Evolutionary conservation across 768 basidiomycete genomes (phyloP), one percentile per base, ranked within the genome.

Genomic region (Mrakia gelida): DNA sequence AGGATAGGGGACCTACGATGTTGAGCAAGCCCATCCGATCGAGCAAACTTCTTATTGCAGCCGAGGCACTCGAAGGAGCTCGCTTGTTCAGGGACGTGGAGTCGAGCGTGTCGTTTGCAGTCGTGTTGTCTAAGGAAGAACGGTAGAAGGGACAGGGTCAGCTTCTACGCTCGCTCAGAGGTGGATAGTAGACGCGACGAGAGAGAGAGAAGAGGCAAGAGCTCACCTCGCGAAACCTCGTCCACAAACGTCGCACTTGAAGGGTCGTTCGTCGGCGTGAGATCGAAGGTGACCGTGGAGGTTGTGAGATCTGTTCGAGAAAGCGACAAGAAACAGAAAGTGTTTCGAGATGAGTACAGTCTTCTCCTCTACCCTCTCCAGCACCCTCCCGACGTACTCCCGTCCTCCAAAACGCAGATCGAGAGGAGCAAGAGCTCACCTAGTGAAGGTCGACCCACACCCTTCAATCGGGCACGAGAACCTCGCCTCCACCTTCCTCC

Each of bases 401-500:
- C 3, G 8, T 8, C 32, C 32, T 61, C 61, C 54, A 59, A 59
- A 7, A 65, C n/a, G n/a, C n/a, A 23, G 13, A n/a, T n/a, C n/a
- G 23, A 9, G 23, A 28, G 5, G 43, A 1, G 61, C 34, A 59
- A 62, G 3, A 34, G 9, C 75, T 32, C 21, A 75, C 75, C 75
- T 65, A 10, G 75, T 75, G 30, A 75, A 75, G 32, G 63, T 75
- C 28, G 75, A 61, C 15, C 75, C 75, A 52, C 75, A 75, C 5
- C 75, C 75, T 13, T 75, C 75, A 18, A 75, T 45, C 1, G 65
- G 43, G 52, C 75, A 75, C 2, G 45, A 41, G 30, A 75, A 75
- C 75, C 61, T 65, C 43, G 75, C 75, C n/a, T 75, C 75, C n/a
- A 75, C 75, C 30, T 75, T 75, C 45, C 75, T 45, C n/a, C 75